These are phyloP conservation scores for Lachnellula suecica DNA, from an alignment of 2,329 filamentous ascomycete species.

Conservation along the genomic window DNA sequence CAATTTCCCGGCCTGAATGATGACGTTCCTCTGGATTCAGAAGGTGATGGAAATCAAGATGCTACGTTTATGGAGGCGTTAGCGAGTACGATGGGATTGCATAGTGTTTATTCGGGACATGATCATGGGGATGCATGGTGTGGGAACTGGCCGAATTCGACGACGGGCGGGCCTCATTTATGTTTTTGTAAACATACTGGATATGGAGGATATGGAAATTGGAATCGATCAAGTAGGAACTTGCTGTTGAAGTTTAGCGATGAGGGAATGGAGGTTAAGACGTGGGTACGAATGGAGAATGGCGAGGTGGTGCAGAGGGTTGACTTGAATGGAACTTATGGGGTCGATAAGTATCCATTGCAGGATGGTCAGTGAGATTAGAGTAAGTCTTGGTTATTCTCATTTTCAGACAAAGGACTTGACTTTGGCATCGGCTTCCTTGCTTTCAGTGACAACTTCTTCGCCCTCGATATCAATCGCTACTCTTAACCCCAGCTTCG, in stretches of 20 bases:
- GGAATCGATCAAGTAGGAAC: slow-evolving; percentile 60
- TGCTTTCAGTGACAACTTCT: not conserved
- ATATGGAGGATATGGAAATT: slow-evolving; percentile 68
- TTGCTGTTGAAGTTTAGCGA: slow-evolving; percentile 46
- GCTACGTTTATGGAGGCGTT: slow-evolving; percentile 63
- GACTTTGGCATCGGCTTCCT: not conserved
- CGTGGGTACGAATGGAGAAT: slow-evolving; percentile 61
- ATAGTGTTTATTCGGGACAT: slow-evolving; percentile 63
- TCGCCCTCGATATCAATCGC: slow-evolving; percentile 6
- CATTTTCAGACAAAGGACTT: not conserved
- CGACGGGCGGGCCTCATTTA: slow-evolving; percentile 44
- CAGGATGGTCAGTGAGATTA: slow-evolving; percentile 12
- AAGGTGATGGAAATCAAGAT: slow-evolving; percentile 47
- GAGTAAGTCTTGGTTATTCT: too few species aligned
- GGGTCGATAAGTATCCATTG: slow-evolving; percentile 51
- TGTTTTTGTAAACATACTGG: slow-evolving; percentile 68
- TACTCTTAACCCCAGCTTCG: slow-evolving; percentile 10
- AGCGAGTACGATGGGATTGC: slow-evolving; percentile 50
- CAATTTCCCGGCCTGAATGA: slow-evolving; percentile 47
- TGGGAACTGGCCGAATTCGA: slow-evolving; percentile 42
- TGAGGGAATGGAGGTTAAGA: slow-evolving; percentile 47
- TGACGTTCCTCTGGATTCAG: slow-evolving; percentile 37
- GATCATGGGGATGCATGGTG: slow-evolving; percentile 66
- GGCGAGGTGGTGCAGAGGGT: slow-evolving; percentile 51
- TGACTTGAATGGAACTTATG: slow-evolving; percentile 58